A percentile compares a stretch with the other conserved stretches of the same genome.
Conservation (phyloP, 2,329 filamentous ascomycete genomes). For the Helotiales sp. region DNA sequence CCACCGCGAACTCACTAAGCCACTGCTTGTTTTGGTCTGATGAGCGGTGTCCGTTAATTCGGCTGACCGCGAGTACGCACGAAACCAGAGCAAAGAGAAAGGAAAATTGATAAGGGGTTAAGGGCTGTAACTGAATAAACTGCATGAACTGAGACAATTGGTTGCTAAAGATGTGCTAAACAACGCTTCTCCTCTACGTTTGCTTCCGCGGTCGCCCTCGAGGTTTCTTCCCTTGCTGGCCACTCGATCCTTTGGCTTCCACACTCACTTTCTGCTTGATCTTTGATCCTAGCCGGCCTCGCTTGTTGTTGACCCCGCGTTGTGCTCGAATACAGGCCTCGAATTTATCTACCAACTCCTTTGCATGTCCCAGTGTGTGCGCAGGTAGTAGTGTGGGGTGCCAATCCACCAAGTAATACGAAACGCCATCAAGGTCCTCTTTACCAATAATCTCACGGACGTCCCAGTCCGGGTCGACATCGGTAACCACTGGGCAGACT, state of each 20-base stretch:
- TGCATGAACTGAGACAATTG: background rate
- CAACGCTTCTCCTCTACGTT: background rate
- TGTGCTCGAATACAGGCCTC: background rate
- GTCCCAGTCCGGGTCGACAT: constrained; percentile 1
- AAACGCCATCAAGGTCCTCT: constrained; percentile 2
- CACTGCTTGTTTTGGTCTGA: background rate
- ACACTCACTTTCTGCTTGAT: background rate
- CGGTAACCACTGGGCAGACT: background rate
- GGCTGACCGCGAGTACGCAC: background rate
- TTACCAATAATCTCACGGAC: constrained; percentile 4
- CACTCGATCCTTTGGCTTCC: background rate
- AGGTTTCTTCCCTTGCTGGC: background rate
- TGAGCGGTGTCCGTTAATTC: background rate
- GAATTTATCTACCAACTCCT: constrained; percentile 4
- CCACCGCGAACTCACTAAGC: too few species aligned
- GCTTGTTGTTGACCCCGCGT: background rate
- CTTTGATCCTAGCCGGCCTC: background rate
- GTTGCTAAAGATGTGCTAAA: background rate
- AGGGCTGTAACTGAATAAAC: background rate
- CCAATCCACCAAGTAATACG: constrained; percentile 3
- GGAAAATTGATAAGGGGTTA: background rate
- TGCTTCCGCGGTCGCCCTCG: background rate
- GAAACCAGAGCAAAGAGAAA: background rate
- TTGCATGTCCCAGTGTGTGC: background rate
- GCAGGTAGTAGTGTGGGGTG: background rate